phyloP scores from a whole-genome alignment of 2,329 filamentous ascomycete genomes.

The Pseudocercospora musae region DNA sequence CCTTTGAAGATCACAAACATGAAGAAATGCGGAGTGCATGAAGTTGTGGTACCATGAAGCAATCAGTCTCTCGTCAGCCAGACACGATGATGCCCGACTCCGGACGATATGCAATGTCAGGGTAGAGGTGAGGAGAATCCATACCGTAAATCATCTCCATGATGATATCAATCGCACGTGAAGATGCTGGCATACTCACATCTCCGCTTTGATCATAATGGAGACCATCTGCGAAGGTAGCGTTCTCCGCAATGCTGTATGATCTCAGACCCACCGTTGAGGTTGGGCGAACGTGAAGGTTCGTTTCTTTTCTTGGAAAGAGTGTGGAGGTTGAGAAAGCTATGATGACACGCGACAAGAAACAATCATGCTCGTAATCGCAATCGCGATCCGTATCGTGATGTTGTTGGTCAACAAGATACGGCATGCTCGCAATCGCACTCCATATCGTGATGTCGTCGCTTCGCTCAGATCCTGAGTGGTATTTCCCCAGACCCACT shows the following conservation, averaged over 20 bases:
- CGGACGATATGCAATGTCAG: not conserved
- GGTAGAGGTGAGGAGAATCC: slow-evolving; percentile 3
- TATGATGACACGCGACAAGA: not conserved
- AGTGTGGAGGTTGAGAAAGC: slow-evolving; percentile 1
- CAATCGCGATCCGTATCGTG: not conserved
- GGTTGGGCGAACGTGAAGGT: not conserved
- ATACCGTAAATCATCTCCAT: not conserved
- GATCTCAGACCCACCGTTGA: not conserved
- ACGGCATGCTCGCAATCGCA: too few relatives aligned
- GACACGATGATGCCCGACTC: not conserved
- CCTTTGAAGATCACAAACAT: slow-evolving; percentile 6
- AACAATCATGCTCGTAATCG: not conserved
- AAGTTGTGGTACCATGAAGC: slow-evolving; percentile 8
- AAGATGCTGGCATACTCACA: not conserved
- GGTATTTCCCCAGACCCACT: slow-evolving; percentile 8
- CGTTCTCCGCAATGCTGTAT: not conserved
- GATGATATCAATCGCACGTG: not conserved
- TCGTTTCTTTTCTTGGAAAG: not conserved
- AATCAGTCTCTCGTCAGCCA: slow-evolving; percentile 8
- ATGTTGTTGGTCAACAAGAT: too few relatives aligned
- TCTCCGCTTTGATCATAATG: not conserved
- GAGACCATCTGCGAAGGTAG: slow-evolving; percentile 1
- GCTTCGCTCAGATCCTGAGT: not conserved
- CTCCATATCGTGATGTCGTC: too few relatives aligned
- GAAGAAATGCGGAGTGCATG: slow-evolving; percentile 18